Evolutionary conservation across 2,329 filamentous ascomycete genomes (phyloP), one percentile per base, ranked within the genome.

Genomic region (Fusarium camptoceras): DNA sequence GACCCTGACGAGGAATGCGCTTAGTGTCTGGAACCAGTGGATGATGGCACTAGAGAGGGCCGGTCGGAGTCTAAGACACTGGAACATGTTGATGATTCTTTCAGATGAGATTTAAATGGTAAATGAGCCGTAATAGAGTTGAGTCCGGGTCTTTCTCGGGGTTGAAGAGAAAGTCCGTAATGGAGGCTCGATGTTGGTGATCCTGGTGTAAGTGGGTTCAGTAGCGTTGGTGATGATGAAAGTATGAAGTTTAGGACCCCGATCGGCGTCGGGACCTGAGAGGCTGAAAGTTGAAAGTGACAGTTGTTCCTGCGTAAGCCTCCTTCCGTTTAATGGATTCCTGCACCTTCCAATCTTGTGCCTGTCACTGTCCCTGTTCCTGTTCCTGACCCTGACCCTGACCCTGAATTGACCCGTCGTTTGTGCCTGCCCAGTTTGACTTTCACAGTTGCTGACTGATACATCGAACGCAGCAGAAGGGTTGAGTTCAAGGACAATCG

Each of bases 231-330:
- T 44, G 53, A 53, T 53, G 37, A 30, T 55, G 62, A 37, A 46
- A 47, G 28, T 49, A n/a, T 43, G 18, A 39, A 42, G 58, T 54
- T 68, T 50, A 25, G 16, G 27, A 8, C 18, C 27, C 42, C 22
- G 44, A 44, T 39, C 28, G 30, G 47, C 20, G 44, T 39, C 54
- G 27, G 55, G 48, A 65, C 44, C 48, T 54, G 50, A 10, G 42
- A 42, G 15, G 25, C 15, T 55, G 12, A 27, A 20, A 28, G 14
- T 4, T 16, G 28, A 7, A 15, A 27, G 24, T 27, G 31, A n/a
- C 44, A 48, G 16, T 44, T 53, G 68, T 71, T 71, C 68, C 68
- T 70, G 68, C 68, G 59, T 20, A 70, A 71, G 68, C 55, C 59
- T 58, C 60, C 43, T 68, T 54, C 57, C 20, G 27, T 42, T 66